Base-by-base conservation (phyloP, 2,329 filamentous ascomycete genomes). In the Hypoxylon sp. region DNA sequence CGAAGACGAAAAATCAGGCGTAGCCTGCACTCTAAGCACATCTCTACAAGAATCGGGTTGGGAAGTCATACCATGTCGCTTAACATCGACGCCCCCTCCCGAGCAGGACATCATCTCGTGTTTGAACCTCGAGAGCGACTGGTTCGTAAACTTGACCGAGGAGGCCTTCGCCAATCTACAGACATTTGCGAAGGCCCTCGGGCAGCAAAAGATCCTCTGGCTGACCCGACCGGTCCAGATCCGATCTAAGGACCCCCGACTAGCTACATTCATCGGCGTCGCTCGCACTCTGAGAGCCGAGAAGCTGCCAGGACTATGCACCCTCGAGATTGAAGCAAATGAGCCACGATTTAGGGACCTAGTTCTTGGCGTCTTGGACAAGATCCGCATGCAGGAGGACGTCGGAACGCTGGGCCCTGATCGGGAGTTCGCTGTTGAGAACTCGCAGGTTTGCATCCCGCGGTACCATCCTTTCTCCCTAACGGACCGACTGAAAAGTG, bases 211-310 rank as follows among this genome's bases (percentile, higher is more conserved):
- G 4, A 45, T 79, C 36, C 69, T 80, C 4, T 80, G 79, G 79
- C 63, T 80, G 5, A 78, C 79, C 0, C 71, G 67, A 0, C 71
- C 75, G 0, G 67, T 69, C 4, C 77, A 80, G 36, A 66, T 77
- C 2, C 34, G 59, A 1, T 79, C 76, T 49, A 21, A 28, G 5
- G 72, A 77, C 17, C 78, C 79, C 0, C 60, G 67, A 0, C 75
- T 73, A 10, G 76, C 77, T 0, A 71, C 73, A 5, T 67, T 73
- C 41, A 62, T 80, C 34, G 79, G 79, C 1, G 56, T 71, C 0
- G 73, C 75, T 1, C 73, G 79, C 2, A 77, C 74, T 3, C 59
- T 80, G 4, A 75, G 78, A 5, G 71, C 63, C n/a, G 79, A 81
- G 68, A 55, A 72, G 5, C 67, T 61, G 0, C 64, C 77, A 1